Conservation (phyloP, 2,329 filamentous ascomycete species). For the Didymella keratinophila region DNA sequence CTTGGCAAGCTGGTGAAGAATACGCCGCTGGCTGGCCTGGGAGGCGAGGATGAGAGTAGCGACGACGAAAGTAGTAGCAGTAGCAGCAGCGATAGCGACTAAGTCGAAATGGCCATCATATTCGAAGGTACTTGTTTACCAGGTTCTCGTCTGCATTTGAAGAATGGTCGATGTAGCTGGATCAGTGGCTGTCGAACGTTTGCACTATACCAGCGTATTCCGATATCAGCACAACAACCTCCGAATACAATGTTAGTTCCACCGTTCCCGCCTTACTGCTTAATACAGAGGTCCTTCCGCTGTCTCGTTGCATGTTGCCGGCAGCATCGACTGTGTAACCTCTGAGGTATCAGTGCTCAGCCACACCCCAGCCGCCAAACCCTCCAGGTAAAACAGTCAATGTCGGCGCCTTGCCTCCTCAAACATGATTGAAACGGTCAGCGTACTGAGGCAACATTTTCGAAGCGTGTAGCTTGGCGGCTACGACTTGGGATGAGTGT, state of each 20-base stretch:
- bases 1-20: slow-evolving; percentile 16
- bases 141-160: not conserved
- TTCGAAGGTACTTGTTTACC: not conserved
- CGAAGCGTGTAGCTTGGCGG: not conserved
- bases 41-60: slow-evolving; percentile 14
- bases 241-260: not conserved
- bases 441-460: not conserved
- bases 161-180: not conserved
- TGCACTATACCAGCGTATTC: not conserved
- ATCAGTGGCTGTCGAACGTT: not conserved
- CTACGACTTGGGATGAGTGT: too few relatives aligned
- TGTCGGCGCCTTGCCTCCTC: not conserved
- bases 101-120: slow-evolving; percentile 11
- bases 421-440: not conserved
- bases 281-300: too few relatives aligned
- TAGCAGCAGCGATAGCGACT: slow-evolving; percentile 21
- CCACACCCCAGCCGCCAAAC: not conserved
- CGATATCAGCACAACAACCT: not conserved
- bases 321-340: not conserved
- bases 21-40: slow-evolving; percentile 2
- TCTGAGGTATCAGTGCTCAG: not conserved
- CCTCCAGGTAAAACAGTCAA: not conserved
- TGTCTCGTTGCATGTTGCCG: not conserved
- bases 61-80: slow-evolving; percentile 24
- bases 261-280: not conserved